Percentiles rank a stretch among this genome's conserved stretches.
phyloP scores from a whole-genome alignment of 164 flowering plant species.

The Annona squamosa region DNA sequence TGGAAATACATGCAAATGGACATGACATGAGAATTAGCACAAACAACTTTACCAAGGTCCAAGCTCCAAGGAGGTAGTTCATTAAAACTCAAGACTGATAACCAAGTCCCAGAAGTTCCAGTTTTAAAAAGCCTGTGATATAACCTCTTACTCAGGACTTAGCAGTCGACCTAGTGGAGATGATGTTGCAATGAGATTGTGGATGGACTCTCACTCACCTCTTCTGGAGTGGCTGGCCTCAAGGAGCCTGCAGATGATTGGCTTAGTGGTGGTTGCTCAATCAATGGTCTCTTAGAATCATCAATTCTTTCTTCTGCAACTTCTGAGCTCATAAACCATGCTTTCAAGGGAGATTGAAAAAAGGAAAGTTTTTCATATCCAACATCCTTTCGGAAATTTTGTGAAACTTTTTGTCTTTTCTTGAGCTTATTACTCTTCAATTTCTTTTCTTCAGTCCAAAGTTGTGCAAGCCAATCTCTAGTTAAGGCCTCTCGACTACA shows the following conservation, averaged over 20 bases:
- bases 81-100: not conserved
- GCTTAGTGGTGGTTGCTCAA: conserved; percentile 58
- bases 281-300: conserved; percentile 15
- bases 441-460: conserved; percentile 57
- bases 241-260: conserved; percentile 49
- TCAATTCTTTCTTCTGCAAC: conserved; percentile 15
- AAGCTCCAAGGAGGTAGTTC: not conserved
- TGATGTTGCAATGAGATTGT: not conserved
- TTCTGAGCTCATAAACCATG: conserved; percentile 23
- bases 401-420: conserved; percentile 21
- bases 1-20: not conserved
- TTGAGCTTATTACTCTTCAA: conserved; percentile 16
- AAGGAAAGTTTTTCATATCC: conserved; percentile 12
- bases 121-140: not conserved
- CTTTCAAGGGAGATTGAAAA: conserved; percentile 17
- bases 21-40: not conserved
- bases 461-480: conserved; percentile 57
- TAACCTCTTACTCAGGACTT: not conserved
- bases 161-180: not conserved
- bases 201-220: conserved; percentile 35
- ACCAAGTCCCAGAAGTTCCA: not conserved
- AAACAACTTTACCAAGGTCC: not conserved
- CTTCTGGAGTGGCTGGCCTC: conserved; percentile 58
- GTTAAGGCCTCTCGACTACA: conserved; percentile 31
- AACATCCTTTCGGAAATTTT: conserved; percentile 7